Evolutionary conservation across 306 rosid species (phyloP).

Genomic region (Fragaria vesca): DNA sequence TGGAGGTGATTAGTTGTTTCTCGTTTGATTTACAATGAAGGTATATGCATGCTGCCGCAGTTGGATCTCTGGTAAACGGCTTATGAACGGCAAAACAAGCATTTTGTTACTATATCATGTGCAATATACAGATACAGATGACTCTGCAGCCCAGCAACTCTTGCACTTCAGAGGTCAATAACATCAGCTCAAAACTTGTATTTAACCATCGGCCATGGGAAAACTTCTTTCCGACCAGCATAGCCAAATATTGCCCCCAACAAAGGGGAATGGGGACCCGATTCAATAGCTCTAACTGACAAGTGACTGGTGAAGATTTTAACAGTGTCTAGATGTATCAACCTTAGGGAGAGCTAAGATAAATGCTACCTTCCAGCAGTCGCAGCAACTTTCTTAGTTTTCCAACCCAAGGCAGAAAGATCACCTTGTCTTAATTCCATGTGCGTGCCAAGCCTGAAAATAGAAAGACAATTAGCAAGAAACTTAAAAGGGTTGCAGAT

Average conservation of each 20-base stretch:
- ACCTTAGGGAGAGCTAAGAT: neutral
- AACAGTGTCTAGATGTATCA: neutral
- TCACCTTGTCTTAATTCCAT: constrained; percentile 64
- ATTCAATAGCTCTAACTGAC: constrained; percentile 3
- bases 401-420: constrained; percentile 70
- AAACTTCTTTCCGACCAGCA: neutral
- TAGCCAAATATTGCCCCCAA: constrained; percentile 1
- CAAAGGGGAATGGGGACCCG: neutral
- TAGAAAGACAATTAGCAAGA: constrained; percentile 15
- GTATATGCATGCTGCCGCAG: neutral
- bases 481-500: neutral
- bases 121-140: neutral
- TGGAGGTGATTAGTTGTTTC: neutral
- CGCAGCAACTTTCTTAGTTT: constrained; percentile 28
- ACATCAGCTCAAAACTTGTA: neutral
- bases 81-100: neutral
- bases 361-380: constrained; percentile 8
- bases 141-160: neutral
- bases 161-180: neutral
- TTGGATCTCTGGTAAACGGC: neutral
- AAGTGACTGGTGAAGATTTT: neutral
- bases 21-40: neutral
- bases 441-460: constrained; percentile 79
- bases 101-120: constrained; percentile 9
- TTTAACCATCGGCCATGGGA: neutral